These are phyloP conservation scores for Wickerhamiella galacta DNA, from an alignment of 805 yeast genomes.

Conservation along the genomic window DNA sequence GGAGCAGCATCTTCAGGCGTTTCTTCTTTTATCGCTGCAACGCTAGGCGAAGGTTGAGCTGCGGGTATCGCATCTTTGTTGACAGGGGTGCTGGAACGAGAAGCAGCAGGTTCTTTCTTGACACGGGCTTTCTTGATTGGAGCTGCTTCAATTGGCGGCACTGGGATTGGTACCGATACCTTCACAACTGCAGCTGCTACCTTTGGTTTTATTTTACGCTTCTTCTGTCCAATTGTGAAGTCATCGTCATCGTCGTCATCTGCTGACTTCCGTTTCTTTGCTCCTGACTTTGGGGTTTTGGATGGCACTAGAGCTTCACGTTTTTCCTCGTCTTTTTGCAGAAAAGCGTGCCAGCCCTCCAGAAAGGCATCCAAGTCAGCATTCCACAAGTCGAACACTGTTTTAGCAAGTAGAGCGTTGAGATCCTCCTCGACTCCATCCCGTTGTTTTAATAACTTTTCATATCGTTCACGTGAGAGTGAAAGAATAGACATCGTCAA, in stretches of 20 bases:
- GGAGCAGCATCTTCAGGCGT: not conserved
- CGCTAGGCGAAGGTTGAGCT: conserved; percentile 2
- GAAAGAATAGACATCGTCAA: conserved; percentile 91
- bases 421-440: conserved; percentile 60
- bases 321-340: conserved; percentile 45
- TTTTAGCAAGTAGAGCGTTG: conserved; percentile 40
- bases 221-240: conserved; percentile 13
- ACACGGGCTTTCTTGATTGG: conserved; percentile 3
- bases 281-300: conserved; percentile 26
- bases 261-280: conserved; percentile 20
- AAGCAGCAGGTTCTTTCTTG: conserved; percentile 6
- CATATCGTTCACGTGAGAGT: conserved; percentile 76
- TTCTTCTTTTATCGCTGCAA: conserved; percentile 1
- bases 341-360: conserved; percentile 47
- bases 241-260: conserved; percentile 23
- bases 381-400: conserved; percentile 82
- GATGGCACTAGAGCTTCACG: too few relatives aligned
- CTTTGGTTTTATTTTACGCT: conserved; percentile 11
- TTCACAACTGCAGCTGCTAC: conserved; percentile 6
- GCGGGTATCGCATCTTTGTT: conserved; percentile 5
- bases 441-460: conserved; percentile 54
- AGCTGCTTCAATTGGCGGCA: conserved; percentile 14
- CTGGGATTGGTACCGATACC: conserved; percentile 7
- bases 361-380: conserved; percentile 64
- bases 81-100: conserved; percentile 1